phyloP scores from a whole-genome alignment of 768 basidiomycete species.

The Macrolepiota albuminosa region DNA sequence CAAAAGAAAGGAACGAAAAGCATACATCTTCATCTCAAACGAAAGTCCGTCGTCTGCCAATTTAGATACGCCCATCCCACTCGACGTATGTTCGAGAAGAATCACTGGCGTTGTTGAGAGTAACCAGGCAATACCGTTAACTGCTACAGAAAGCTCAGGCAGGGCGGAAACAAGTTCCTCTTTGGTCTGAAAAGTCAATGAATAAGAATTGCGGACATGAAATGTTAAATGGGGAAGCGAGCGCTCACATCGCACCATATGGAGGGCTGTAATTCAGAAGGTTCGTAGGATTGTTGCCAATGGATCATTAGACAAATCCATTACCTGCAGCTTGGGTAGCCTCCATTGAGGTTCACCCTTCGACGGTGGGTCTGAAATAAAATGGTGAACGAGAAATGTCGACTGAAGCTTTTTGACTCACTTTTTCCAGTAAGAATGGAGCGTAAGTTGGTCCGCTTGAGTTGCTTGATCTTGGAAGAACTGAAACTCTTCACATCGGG shows the following conservation, averaged over 20 bases:
- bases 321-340: background rate
- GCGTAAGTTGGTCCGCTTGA: background rate
- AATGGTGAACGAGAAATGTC: background rate
- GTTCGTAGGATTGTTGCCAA: background rate
- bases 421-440: background rate
- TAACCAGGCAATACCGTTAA: conserved; percentile 16
- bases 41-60: conserved; percentile 6
- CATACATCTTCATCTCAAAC: conserved; percentile 14
- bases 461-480: background rate
- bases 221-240: background rate
- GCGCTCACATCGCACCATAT: conserved; percentile 16
- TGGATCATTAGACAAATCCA: background rate
- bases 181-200: conserved; percentile 10
- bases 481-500: background rate
- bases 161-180: conserved; percentile 17
- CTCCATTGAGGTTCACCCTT: conserved; percentile 16
- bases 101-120: conserved; percentile 11
- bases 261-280: background rate
- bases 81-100: conserved; percentile 5
- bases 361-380: conserved; percentile 1
- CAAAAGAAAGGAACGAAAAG: background rate
- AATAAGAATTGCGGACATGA: background rate
- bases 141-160: conserved; percentile 14
- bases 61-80: conserved; percentile 6
- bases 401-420: background rate